A percentile compares a stretch with the other conserved stretches of the same genome.
Evolutionary conservation across 2,329 filamentous ascomycete genomes (phyloP).

Genomic region (Venturia oleaginea): DNA sequence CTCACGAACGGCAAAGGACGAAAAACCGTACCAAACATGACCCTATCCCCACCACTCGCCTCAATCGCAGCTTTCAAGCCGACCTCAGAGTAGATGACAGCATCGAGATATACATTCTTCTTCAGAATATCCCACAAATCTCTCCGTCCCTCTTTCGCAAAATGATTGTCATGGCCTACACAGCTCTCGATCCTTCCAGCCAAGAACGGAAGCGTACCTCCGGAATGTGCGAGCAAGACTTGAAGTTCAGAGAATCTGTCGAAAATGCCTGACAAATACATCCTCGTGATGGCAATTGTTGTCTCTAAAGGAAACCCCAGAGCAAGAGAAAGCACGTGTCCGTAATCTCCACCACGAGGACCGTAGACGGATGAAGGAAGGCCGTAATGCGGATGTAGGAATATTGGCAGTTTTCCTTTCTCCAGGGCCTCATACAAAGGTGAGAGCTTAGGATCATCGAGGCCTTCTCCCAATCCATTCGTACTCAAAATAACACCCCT

Average conservation of each 20-base stretch:
- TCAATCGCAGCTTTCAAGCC: constrained; percentile 63
- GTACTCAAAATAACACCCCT: constrained; percentile 87
- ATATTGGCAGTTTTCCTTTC: constrained; percentile 56
- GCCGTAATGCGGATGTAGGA: constrained; percentile 88
- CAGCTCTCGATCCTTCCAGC: constrained; percentile 85
- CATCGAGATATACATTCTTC: constrained; percentile 79
- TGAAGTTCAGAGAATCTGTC: constrained; percentile 61
- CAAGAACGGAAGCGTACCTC: constrained; percentile 80
- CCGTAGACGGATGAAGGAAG: constrained; percentile 75
- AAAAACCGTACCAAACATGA: constrained; percentile 56
- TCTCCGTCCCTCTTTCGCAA: constrained; percentile 50
- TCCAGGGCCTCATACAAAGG: constrained; percentile 64
- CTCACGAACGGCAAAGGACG: background rate
- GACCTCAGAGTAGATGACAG: constrained; percentile 71
- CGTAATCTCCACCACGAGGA: constrained; percentile 62
- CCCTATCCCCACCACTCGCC: constrained; percentile 55
- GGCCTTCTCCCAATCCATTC: constrained; percentile 64
- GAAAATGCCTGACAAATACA: constrained; percentile 81
- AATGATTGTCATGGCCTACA: constrained; percentile 69
- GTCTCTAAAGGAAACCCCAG: constrained; percentile 89
- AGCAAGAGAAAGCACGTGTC: constrained; percentile 77
- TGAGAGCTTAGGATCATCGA: constrained; percentile 68
- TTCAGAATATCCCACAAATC: constrained; percentile 56
- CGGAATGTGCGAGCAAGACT: constrained; percentile 78
- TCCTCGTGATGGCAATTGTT: constrained; percentile 77